Base-by-base conservation (phyloP, 2,329 filamentous ascomycete species). In the Neofusicoccum kwambonambiense region DNA sequence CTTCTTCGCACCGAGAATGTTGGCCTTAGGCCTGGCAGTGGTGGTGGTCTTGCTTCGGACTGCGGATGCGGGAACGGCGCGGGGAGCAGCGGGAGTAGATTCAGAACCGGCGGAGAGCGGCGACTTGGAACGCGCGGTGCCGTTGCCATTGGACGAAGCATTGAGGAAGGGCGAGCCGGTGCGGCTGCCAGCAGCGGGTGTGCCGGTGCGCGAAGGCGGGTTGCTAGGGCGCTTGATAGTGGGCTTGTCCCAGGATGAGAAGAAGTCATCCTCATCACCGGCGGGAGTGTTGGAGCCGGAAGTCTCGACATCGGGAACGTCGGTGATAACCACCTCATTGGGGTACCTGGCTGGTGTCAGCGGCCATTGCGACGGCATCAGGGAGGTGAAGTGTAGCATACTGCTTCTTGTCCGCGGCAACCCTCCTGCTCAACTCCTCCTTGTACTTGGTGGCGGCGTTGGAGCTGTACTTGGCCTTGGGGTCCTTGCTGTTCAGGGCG, bases 161-260 rank as follows among this genome's bases (percentile, higher is more conserved):
- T 88, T 93, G 67, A 97, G 84, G 84, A 97, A 96, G 1, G 95
- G 94, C n/a, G 94, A 97, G 4, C 88, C 86, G 11, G 90, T 93
- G 70, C 93, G 90, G 72, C 90, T 90, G 70, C 91, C 85, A 11
- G 91, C 87, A 3, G 91, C 89, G 13, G 94, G 94, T 2, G 95
- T 98, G 60, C 88, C 89, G 49, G 92, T 95, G 74, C 95, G 90
- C 42, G 94, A 97, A 49, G 95, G 86, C 15, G 95, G 94, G 70
- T 96, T 96, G 69, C 92, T 97, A 41, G 94, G 94, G 71, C 93
- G 89, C 84, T 98, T 99, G 80, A 99, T 96, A 4, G 93, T 87
- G 22, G 95, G 95, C 82, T 98, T 97, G 75, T 98, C 95, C 95
- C 94, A 99, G 0, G 93, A 97, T 9, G 94, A 97, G 81, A 99